Base-by-base conservation (phyloP, 2,329 filamentous ascomycete species). In the Penicillium corylophilum region DNA sequence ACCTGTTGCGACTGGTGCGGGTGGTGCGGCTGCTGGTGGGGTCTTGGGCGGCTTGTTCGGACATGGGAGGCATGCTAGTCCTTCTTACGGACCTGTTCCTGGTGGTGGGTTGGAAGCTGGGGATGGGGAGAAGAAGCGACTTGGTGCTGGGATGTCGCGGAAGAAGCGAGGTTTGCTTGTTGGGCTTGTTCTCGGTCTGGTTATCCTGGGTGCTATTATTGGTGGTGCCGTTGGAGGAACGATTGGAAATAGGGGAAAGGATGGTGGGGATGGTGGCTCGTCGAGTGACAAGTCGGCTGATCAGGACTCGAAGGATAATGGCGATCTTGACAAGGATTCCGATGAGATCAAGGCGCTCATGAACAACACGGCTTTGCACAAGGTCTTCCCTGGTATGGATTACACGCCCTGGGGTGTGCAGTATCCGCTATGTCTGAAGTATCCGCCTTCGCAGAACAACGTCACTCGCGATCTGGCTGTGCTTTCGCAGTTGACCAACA, bases 311-410 rank as follows among this genome's bases (percentile, higher is more conserved):
- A 68, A 75, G 12, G 71, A 77, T 49, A 89, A 89, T 61, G 85
- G 87, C 38, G 88, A 93, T 57, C 81, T 96, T 6, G 74, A 79
- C 70, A 85, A 86, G 69, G 76, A 93, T 70, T 95, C 90, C 8
- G 61, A 74, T 1, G 88, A 95, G 72, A 95, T 96, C 74, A 81
- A 95, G 75, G 78, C 79, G 3, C 78, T 97, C 13, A 79, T 96
- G 77, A 86, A 88, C 75, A 96, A 96, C 71, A 68, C 79, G 0
- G 75, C 91, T 57, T 79, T 97, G 22, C 90, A 96, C 79, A 95
- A 90, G 71, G 90, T 97, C 2, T 97, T 97, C 70, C 89, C 91
- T 0, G 93, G 91, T 23, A 89, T 97, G 74, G 93, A 96, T 73
- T 97, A 97, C 70, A 97, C 93, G 0, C 91, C 93, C 0, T 82